These are phyloP conservation scores for Stemphylium beticola DNA, from an alignment of 2,329 filamentous ascomycete species.

Conservation along the genomic window DNA sequence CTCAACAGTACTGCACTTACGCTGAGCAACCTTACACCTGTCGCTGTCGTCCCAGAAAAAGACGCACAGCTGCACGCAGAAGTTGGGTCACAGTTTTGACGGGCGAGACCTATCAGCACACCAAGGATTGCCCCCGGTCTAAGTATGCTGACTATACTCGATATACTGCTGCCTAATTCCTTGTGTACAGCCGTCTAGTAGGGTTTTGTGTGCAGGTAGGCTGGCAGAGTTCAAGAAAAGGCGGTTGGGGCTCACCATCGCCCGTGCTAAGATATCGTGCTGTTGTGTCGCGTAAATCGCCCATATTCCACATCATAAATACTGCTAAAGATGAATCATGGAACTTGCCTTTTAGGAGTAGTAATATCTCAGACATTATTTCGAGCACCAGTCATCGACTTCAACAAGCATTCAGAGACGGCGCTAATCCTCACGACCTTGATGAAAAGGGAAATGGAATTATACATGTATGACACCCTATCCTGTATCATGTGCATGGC, in stretches of 20 bases:
- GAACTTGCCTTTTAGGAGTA: too few relatives aligned
- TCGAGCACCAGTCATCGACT: not conserved
- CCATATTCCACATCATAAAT: not conserved
- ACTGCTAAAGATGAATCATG: too few relatives aligned
- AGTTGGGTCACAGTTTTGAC: not conserved
- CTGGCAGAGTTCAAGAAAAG: not conserved
- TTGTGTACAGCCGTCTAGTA: not conserved
- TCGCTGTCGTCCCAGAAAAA: not conserved
- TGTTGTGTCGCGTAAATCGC: not conserved
- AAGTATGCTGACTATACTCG: not conserved
- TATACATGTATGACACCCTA: not conserved
- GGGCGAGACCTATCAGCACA: not conserved
- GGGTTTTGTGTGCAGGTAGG: not conserved
- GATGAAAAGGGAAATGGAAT: not conserved
- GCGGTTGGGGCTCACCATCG: not conserved
- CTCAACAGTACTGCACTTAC: not conserved
- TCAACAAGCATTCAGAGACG: not conserved
- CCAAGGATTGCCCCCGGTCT: not conserved
- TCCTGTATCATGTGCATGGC: too few relatives aligned
- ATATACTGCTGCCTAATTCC: not conserved
- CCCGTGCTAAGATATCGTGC: not conserved
- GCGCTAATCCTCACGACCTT: not conserved
- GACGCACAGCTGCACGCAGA: not conserved
- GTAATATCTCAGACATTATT: not conserved
- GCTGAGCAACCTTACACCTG: not conserved